Conservation (phyloP, 768 basidiomycete genomes). For the Hypsizygus marmoreus region DNA sequence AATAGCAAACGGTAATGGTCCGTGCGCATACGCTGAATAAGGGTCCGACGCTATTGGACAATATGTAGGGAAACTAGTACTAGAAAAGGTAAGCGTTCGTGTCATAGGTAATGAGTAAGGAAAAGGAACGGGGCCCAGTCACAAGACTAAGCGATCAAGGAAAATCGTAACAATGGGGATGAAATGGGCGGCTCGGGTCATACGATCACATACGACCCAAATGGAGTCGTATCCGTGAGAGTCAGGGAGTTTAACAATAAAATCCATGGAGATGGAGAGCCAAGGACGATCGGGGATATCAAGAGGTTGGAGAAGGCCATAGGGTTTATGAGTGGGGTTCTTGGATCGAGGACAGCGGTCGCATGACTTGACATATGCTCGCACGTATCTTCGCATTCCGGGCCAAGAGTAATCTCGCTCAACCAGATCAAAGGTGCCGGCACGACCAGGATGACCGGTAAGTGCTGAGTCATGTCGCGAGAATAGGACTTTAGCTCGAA, state of each 20-base stretch:
- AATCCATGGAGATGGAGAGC: constrained; percentile 42
- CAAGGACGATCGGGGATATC: constrained; percentile 35
- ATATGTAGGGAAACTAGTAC: too few relatives aligned
- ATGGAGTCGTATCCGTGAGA: constrained; percentile 39
- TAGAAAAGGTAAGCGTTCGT: too few relatives aligned
- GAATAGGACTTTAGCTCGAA: constrained; percentile 9
- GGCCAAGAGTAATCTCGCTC: constrained; percentile 44
- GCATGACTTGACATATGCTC: constrained; percentile 34
- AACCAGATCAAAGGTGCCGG: constrained; percentile 32
- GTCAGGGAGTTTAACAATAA: constrained; percentile 41
- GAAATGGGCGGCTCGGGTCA: constrained; percentile 45
- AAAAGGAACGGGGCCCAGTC: too few relatives aligned
- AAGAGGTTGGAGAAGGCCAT: constrained; percentile 38
- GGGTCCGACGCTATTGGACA: too few relatives aligned
- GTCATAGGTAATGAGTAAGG: too few relatives aligned
- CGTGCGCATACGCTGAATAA: too few relatives aligned
- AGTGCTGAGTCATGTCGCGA: constrained; percentile 35
- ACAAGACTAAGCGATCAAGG: too few relatives aligned
- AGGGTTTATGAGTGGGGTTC: constrained; percentile 33
- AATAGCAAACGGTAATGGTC: too few relatives aligned
- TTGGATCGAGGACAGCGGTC: constrained; percentile 35
- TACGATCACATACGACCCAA: constrained; percentile 36
- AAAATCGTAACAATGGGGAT: too few relatives aligned
- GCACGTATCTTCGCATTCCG: constrained; percentile 22
- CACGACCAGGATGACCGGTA: constrained; percentile 43